Evolutionary conservation across 179 eudicot genomes (phyloP).

Genomic region (Beta corolliflora): DNA sequence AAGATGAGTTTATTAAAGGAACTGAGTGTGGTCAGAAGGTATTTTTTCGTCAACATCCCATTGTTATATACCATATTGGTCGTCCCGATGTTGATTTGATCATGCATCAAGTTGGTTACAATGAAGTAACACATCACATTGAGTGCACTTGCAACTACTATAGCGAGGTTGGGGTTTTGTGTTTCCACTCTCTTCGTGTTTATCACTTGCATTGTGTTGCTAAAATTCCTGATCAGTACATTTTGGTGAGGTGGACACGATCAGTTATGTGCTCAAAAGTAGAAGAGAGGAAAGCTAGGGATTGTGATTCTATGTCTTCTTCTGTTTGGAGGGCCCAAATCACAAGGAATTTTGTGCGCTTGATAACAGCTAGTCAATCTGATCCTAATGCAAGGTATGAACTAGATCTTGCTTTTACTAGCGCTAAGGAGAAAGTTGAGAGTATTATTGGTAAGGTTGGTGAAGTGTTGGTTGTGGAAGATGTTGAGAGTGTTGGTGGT

Average conservation of each 20-base stretch:
- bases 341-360: neutral
- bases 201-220: neutral
- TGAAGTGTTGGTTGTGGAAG: too few species aligned
- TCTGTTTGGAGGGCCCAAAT: neutral
- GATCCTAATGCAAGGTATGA: neutral
- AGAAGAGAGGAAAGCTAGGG: neutral
- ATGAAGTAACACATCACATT: neutral
- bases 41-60: neutral
- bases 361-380: neutral
- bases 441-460: neutral
- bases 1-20: neutral
- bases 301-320: neutral
- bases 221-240: neutral
- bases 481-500: too few species aligned
- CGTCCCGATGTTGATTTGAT: neutral
- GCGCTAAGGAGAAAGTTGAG: neutral
- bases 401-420: neutral
- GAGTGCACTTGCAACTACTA: neutral
- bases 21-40: neutral
- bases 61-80: neutral
- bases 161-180: neutral
- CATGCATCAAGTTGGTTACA: neutral
- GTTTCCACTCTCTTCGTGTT: neutral
- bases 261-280: neutral
- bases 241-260: neutral